Evolutionary conservation across 768 basidiomycete species (phyloP).

Genomic region (Tephrocybe sp.): DNA sequence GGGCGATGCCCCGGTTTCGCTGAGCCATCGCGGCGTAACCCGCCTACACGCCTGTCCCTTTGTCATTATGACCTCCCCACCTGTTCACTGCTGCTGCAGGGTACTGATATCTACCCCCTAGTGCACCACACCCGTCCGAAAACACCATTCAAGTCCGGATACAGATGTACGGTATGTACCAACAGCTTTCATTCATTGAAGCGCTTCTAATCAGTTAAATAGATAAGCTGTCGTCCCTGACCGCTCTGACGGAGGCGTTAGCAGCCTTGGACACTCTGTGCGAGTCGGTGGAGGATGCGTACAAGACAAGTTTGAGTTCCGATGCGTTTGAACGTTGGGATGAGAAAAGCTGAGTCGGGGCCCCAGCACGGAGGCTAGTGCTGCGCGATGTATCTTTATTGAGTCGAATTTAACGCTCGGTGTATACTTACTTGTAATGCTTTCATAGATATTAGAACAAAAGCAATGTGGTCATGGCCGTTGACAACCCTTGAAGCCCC

Average conservation of each 20-base stretch:
- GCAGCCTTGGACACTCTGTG: conserved; percentile 78
- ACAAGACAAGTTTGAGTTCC: conserved; percentile 54
- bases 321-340: conserved; percentile 67
- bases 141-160: conserved; percentile 96
- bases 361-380: neutral
- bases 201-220: too few species aligned
- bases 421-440: conserved; percentile 9
- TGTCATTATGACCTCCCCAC: neutral
- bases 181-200: neutral
- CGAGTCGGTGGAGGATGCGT: conserved; percentile 67
- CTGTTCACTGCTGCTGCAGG: neutral
- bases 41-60: neutral
- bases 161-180: conserved; percentile 93
- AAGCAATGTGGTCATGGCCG: neutral
- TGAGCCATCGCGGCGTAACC: neutral
- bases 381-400: conserved; percentile 14
- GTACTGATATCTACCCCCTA: conserved; percentile 28
- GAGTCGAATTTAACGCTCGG: conserved; percentile 5
- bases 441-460: neutral
- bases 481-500: neutral
- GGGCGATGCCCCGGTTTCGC: neutral
- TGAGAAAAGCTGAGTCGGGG: conserved; percentile 52
- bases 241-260: conserved; percentile 76
- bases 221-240: conserved; percentile 89
- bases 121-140: conserved; percentile 95